These are phyloP conservation scores for Kewa caespitosa DNA, from an alignment of 179 eudicot genomes.

Conservation along the genomic window DNA sequence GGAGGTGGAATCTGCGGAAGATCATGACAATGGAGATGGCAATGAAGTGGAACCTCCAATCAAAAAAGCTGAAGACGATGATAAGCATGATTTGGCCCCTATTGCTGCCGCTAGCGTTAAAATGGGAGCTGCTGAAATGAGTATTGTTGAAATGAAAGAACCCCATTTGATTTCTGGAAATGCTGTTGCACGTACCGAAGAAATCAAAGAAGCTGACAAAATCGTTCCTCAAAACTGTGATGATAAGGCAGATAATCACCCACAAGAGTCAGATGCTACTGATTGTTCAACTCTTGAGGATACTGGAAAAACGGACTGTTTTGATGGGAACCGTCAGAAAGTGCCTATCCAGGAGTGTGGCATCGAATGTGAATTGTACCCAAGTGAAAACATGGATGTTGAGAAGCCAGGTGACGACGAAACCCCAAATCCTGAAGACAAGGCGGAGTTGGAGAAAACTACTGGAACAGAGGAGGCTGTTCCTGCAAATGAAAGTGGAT, in stretches of 20 bases:
- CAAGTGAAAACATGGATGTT: conserved; percentile 1
- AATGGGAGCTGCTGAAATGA: conserved; percentile 17
- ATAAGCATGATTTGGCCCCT: conserved; percentile 21
- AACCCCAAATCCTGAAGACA: conserved; percentile 23
- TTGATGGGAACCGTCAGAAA: conserved; percentile 24
- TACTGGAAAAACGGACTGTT: not conserved
- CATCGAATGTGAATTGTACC: not conserved
- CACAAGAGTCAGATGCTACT: not conserved
- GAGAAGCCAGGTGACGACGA: conserved; percentile 24
- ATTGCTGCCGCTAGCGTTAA: not conserved
- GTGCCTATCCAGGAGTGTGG: conserved; percentile 12
- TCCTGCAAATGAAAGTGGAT: conserved; percentile 7
- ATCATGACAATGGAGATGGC: conserved; percentile 22
- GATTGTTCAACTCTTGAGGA: conserved; percentile 14
- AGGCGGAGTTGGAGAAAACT: conserved; percentile 26
- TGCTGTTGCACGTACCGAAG: no score
- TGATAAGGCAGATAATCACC: conserved; percentile 23
- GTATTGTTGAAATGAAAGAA: no score
- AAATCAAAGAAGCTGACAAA: conserved; percentile 30
- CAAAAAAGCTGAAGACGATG: conserved; percentile 27
- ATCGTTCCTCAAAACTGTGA: conserved; percentile 12
- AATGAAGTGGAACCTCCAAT: conserved; percentile 24
- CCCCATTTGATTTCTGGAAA: no score
- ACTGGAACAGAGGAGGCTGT: conserved; percentile 26
- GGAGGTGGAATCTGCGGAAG: conserved; percentile 23